Evolutionary conservation across 805 yeast genomes (phyloP), one percentile per base, ranked within the genome.

Genomic region (Kregervanrija pseudodelftensis): DNA sequence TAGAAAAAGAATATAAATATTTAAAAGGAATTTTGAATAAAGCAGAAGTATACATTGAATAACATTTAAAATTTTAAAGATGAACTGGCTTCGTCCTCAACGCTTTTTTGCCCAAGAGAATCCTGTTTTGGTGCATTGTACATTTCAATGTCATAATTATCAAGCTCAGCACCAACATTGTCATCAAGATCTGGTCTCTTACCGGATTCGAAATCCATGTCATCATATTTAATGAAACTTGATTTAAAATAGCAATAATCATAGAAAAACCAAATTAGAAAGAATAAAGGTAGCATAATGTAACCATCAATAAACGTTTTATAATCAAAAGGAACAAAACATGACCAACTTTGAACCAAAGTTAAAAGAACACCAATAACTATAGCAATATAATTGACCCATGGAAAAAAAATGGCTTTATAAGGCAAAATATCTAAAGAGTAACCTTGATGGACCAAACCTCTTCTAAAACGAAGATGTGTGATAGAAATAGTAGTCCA

Each of bases 301-400:
- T 82, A 82, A 4, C 81, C 76, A 58, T 81, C 88, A 42, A 76
- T 69, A 52, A 76, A 76, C 38, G 59, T 55, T 30, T 78, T 80
- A 7, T 79, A 78, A 41, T 68, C 67, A 53, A 78, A 81, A 1
- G 86, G 87, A 43, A 70, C 68, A 47, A 81, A 73, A 34, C 73
- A 67, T 2, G 81, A 66, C 85, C 85, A 81, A 5, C 86, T 85
- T 59, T 81, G 87, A 28, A 81, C 73, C 31, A 80, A 57, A 2
- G 76, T 80, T 46, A 81, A 63, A 44, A 81, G 71, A 1, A 70
- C 49, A 55, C 76, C 79, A 40, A 77, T 64, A 3, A 65, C 49
- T 8, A 81, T 59, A 10, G 82, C 80, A 33, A 72, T 56, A 15
- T 66, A 64, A 2, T 82, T 77, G 16, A 71, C 61, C 50, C 57